Evolutionary conservation across 768 basidiomycete genomes (phyloP).

Genomic region (Hygrophorus russula): DNA sequence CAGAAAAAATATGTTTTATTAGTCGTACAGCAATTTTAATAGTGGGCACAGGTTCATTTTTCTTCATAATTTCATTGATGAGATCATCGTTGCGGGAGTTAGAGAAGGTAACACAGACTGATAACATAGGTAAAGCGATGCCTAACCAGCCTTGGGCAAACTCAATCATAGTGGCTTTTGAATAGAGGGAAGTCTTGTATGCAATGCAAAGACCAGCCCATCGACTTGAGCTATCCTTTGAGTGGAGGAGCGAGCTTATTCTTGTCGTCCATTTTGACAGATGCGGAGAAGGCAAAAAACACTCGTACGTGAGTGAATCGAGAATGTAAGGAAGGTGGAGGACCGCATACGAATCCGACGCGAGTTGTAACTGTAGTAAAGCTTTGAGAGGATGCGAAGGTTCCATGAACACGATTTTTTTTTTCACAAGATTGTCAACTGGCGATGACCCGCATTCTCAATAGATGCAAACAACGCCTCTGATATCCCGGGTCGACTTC

Average conservation of each 20-base stretch:
- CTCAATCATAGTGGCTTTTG: conserved; percentile 53
- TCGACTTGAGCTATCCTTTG: conserved; percentile 64
- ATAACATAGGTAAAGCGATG: conserved; percentile 50
- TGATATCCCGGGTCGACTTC: too few relatives aligned
- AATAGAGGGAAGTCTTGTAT: conserved; percentile 48
- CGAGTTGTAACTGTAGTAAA: conserved; percentile 61
- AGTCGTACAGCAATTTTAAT: conserved; percentile 59
- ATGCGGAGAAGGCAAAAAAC: conserved; percentile 52
- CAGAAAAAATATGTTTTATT: conserved; percentile 47
- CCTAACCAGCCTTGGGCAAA: conserved; percentile 65
- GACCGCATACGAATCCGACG: conserved; percentile 53
- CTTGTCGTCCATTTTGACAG: conserved; percentile 68
- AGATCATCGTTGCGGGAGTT: conserved; percentile 11
- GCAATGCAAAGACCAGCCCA: conserved; percentile 79
- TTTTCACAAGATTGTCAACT: not conserved
- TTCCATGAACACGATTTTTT: conserved; percentile 24
- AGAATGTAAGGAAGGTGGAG: conserved; percentile 50
- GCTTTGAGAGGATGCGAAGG: conserved; percentile 43
- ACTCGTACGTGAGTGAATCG: conserved; percentile 37
- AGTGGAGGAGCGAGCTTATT: conserved; percentile 62
- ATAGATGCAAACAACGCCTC: not conserved
- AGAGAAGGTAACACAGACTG: conserved; percentile 41
- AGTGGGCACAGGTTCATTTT: conserved; percentile 51
- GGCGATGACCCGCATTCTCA: conserved; percentile 1
- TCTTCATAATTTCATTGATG: conserved; percentile 32